Percentiles rank a stretch among this genome's conserved stretches.
Conservation (phyloP, 1,139 yeast species). For the Candida dubliniensis region DNA sequence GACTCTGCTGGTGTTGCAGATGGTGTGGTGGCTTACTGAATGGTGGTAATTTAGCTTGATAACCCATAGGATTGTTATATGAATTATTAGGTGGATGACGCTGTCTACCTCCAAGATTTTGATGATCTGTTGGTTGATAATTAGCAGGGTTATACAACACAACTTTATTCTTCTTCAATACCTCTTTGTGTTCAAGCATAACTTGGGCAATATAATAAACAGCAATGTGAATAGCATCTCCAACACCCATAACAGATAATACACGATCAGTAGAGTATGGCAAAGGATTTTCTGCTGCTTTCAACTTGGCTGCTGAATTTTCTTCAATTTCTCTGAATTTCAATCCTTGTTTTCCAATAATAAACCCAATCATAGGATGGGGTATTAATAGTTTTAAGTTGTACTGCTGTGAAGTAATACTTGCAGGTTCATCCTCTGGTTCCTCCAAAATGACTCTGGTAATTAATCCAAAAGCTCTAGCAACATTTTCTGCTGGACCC, state of each 20-base stretch:
- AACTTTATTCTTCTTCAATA: slow-evolving; percentile 50
- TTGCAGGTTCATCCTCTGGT: slow-evolving; percentile 64
- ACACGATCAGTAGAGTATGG: slow-evolving; percentile 82
- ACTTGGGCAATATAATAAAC: slow-evolving; percentile 71
- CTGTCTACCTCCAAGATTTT: slow-evolving; percentile 6
- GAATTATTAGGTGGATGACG: slow-evolving; percentile 16
- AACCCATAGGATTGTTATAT: slow-evolving; percentile 8
- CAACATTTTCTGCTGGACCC: slow-evolving; percentile 79
- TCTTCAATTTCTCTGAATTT: slow-evolving; percentile 82
- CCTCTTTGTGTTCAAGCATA: slow-evolving; percentile 57
- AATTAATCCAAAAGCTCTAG: slow-evolving; percentile 78
- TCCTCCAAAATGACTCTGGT: slow-evolving; percentile 68
- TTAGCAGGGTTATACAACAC: slow-evolving; percentile 68
- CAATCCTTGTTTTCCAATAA: slow-evolving; percentile 79
- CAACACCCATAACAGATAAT: slow-evolving; percentile 72
- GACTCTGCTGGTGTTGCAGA: slow-evolving; percentile 18
- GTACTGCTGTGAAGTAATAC: slow-evolving; percentile 53
- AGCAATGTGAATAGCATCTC: slow-evolving; percentile 87
- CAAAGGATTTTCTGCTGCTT: slow-evolving; percentile 73
- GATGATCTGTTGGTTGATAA: slow-evolving; percentile 22
- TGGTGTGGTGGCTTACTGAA: slow-evolving; percentile 10
- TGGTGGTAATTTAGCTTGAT: slow-evolving; percentile 6
- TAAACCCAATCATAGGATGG: slow-evolving; percentile 76
- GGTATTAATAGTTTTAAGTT: slow-evolving; percentile 69
- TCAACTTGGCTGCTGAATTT: slow-evolving; percentile 74